Evolutionary conservation across 2,329 filamentous ascomycete genomes (phyloP), one percentile per base, ranked within the genome.

Genomic region (Nemania sp.): DNA sequence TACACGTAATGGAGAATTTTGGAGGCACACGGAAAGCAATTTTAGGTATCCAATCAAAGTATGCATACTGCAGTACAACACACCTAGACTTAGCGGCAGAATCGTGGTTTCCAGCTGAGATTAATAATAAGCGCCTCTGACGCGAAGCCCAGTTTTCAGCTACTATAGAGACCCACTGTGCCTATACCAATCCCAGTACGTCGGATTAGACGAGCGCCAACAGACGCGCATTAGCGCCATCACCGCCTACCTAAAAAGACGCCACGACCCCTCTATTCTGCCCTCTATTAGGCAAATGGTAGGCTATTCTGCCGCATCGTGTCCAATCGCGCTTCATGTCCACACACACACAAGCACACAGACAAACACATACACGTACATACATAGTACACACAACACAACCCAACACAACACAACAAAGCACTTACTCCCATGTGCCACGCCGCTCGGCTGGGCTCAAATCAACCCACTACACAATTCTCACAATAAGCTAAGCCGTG

Each of bases 211-310:
- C 52, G 49, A 35, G 49, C 65, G 63, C 41, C 8, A 38, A 43
- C 26, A 68, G 57, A 63, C 45, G 65, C 64, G 59, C 5, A 8
- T 52, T 59, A 63, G 54, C 64, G 64, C 57, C 32, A 41, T 57
- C 65, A 72, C 68, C 68, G 70, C 70, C 68, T 72, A 47, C 70
- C 68, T 41, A 45, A 67, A n/a, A 70, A 51, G 1, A 35, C 15
- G 13, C 38, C 27, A 38, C 61, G 43, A 13, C 52, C 52, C 52
- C 52, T 35, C 52, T 15, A 43, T 43, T 32, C 29, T n/a, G n/a
- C 29, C 41, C 56, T 47, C 52, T 41, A 20, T 32, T 15, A 18
- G 41, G 24, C 43, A 29, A 41, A 51, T 51, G 18, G 15, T 35
- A n/a, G 24, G 24, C 20, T 32, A 60, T 57, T 65, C 55, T 70